These are phyloP conservation scores for Haberlea rhodopensis DNA, from an alignment of 257 asterid genomes.

Conservation along the genomic window DNA sequence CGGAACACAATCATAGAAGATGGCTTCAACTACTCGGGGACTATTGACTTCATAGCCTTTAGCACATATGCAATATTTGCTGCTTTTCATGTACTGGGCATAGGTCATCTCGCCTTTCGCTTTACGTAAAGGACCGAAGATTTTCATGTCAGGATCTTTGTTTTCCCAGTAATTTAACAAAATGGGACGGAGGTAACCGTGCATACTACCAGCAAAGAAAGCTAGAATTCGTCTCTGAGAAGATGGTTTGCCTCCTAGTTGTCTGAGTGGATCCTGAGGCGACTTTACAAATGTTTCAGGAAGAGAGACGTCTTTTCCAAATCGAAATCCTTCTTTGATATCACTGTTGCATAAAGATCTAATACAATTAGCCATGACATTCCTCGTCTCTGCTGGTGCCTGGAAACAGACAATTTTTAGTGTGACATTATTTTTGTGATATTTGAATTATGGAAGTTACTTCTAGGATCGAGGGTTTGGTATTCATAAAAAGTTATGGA, in stretches of 20 bases:
- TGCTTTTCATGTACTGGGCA: constrained; percentile 79
- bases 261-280: constrained; percentile 57
- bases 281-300: constrained; percentile 61
- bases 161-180: constrained; percentile 64
- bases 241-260: constrained; percentile 76
- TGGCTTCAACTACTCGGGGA: constrained; percentile 96
- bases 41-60: constrained; percentile 85
- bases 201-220: constrained; percentile 90
- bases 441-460: not conserved
- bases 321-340: constrained; percentile 59
- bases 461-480: too few species aligned
- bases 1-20: constrained; percentile 84
- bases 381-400: constrained; percentile 79
- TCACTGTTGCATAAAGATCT: constrained; percentile 86
- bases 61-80: constrained; percentile 91
- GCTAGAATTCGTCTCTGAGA: constrained; percentile 65
- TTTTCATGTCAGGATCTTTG: constrained; percentile 83
- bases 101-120: constrained; percentile 53
- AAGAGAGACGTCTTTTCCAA: constrained; percentile 84
- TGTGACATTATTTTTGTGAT: not conserved
- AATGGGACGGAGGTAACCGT: constrained; percentile 88
- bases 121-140: constrained; percentile 48
- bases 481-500: too few species aligned
- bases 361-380: constrained; percentile 63
- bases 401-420: constrained; percentile 26